Evolutionary conservation across 73 alveolate species (phyloP).

Genomic region (Durusdinium trenchii): DNA sequence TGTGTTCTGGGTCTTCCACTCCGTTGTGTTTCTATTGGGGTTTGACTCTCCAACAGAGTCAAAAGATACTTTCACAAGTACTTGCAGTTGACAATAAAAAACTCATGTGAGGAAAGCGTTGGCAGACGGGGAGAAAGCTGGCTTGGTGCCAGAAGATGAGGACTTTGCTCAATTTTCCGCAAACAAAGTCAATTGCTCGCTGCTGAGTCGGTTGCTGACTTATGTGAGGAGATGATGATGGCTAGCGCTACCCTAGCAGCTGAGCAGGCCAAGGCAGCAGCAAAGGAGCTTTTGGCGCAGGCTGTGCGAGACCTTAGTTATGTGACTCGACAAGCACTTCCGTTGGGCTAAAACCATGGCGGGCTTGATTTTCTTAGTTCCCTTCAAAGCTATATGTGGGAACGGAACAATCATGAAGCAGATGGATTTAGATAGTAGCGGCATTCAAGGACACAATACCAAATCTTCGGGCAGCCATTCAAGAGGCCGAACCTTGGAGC

Average conservation of each 20-base stretch:
- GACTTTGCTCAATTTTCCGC: neutral
- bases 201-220: neutral
- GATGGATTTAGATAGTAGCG: too few relatives aligned
- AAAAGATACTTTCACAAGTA: too few relatives aligned
- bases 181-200: neutral
- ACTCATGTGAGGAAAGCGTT: constrained; percentile 44
- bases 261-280: constrained; percentile 70
- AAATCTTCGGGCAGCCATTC: constrained; percentile 27
- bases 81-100: too few relatives aligned
- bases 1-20: too few relatives aligned
- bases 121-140: constrained; percentile 49
- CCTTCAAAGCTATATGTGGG: too few relatives aligned
- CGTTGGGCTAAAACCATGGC: neutral
- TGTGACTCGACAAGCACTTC: neutral
- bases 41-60: too few relatives aligned
- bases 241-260: constrained; percentile 51
- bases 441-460: constrained; percentile 30
- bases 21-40: too few relatives aligned
- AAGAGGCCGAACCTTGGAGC: constrained; percentile 2
- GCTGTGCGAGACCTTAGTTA: neutral
- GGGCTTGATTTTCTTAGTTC: neutral
- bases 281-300: constrained; percentile 46
- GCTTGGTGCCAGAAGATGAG: constrained; percentile 2
- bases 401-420: too few relatives aligned
- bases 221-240: constrained; percentile 32